Evolutionary conservation across 148 eudicot genomes (phyloP).

Genomic region (Chenopodium formosanum): DNA sequence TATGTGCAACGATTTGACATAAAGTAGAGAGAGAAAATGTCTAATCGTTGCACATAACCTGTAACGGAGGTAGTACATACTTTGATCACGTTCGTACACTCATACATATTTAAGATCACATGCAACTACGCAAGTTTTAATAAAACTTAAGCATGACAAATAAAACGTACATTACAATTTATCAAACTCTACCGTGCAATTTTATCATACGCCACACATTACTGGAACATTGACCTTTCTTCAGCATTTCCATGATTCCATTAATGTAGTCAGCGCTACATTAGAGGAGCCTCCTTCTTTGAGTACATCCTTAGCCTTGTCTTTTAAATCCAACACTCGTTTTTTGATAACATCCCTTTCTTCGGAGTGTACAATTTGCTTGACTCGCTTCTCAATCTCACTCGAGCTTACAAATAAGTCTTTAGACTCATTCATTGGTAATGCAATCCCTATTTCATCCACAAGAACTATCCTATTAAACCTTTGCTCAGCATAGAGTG

Average conservation of each 20-base stretch:
- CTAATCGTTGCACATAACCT: too few species aligned
- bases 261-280: conserved; percentile 28
- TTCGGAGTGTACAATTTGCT: conserved; percentile 31
- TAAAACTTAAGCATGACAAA: too few species aligned
- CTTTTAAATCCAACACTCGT: conserved; percentile 12
- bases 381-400: conserved; percentile 38
- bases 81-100: too few species aligned
- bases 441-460: conserved; percentile 37
- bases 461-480: conserved; percentile 42
- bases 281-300: conserved; percentile 29
- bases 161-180: too few species aligned
- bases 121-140: too few species aligned
- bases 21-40: too few species aligned
- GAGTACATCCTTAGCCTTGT: conserved; percentile 21
- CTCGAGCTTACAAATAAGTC: conserved; percentile 34
- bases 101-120: too few species aligned
- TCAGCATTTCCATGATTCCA: conserved; percentile 29
- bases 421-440: conserved; percentile 31
- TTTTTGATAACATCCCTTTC: background rate
- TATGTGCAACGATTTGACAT: too few species aligned
- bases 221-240: too few species aligned
- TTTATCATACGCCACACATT: too few species aligned
- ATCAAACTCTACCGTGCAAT: too few species aligned
- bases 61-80: too few species aligned
- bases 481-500: conserved; percentile 49